phyloP scores from a whole-genome alignment of 805 yeast genomes.

The Sugiyamaella mastotermitis region DNA sequence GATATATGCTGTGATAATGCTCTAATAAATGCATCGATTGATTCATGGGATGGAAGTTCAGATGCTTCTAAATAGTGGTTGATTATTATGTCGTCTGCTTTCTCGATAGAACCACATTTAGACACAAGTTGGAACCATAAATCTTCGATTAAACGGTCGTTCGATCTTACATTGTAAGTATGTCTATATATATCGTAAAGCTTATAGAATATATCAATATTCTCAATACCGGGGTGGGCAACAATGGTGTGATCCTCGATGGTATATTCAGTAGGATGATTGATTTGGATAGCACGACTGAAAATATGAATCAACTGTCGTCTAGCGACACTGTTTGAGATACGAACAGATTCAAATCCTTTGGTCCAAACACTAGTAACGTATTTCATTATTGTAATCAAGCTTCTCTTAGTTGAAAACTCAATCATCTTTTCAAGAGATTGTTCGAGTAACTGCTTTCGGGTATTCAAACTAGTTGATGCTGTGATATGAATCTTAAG shows the following conservation, averaged over 20 bases:
- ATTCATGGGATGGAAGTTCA: constrained; percentile 16
- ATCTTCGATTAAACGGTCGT: constrained; percentile 20
- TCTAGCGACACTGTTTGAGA: constrained; percentile 19
- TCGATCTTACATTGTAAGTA: constrained; percentile 3
- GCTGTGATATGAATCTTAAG: constrained; percentile 15
- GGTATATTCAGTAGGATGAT: constrained; percentile 18
- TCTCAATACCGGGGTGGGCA: constrained; percentile 23
- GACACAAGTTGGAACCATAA: constrained; percentile 24
- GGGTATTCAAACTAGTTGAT: constrained; percentile 13
- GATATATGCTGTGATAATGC: constrained; percentile 16
- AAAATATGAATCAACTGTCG: constrained; percentile 22
- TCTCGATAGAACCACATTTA: constrained; percentile 21
- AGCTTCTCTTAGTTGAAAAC: constrained; percentile 18
- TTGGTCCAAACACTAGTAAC: constrained; percentile 23
- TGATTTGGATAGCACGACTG: constrained; percentile 21
- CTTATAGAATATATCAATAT: constrained; percentile 19
- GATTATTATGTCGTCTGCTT: constrained; percentile 17
- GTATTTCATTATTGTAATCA: constrained; percentile 24
- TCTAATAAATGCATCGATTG: constrained; percentile 20
- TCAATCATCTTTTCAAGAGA: constrained; percentile 19
- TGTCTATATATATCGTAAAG: constrained; percentile 20
- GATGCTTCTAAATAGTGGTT: constrained; percentile 7
- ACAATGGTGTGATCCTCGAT: constrained; percentile 16
- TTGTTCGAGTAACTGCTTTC: constrained; percentile 14
- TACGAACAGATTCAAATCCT: constrained; percentile 24